Evolutionary conservation across 306 rosid species (phyloP), one percentile per base, ranked within the genome.

Genomic region (Vigna nakashimae): DNA sequence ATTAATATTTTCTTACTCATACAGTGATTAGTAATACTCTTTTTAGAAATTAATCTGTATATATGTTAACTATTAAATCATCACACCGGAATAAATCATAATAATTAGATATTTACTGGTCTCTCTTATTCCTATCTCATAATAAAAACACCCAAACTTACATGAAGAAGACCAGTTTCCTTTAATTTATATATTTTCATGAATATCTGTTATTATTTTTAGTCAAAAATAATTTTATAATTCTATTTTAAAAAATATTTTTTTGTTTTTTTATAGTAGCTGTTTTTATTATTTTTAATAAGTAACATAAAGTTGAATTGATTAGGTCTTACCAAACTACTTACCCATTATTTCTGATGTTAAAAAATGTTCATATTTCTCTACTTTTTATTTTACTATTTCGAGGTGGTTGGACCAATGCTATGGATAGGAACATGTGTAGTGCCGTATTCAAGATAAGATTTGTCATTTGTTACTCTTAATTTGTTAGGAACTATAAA

Each of bases 401-500:
- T 73, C 0, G 30, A 50, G 51, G 63, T 17, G 48, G 72, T 22
- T 64, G 50, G 59, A 17, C 59, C 59, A 53, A 53, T 9, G 28
- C n/a, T 6, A 20, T 17, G 17, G 32, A 78, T 17, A 59, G 74
- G 40, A 42, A 60, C 80, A 32, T 9, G 26, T 4, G 63, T 30
- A 26, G 65, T 38, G 34, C 32, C 22, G 48, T 65, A 84, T 59
- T 32, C 73, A 63, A 55, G 26, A 75, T 17, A 65, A 24, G 4
- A 72, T 66, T 59, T 43, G 73, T 77, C 60, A 32, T 45, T 67
- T 74, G 7, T 52, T 11, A 67, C 43, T 24, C 24, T 66, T 9
- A 50, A 53, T 70, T 22, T 15, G 30, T 17, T 28, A 5, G 28
- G 76, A 48, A 26, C 60, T 50, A 59, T 42, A 43, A 7, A 71